Base-by-base conservation (phyloP, 169 alveolate species). In the Cryptosporidium tyzzeri region DNA sequence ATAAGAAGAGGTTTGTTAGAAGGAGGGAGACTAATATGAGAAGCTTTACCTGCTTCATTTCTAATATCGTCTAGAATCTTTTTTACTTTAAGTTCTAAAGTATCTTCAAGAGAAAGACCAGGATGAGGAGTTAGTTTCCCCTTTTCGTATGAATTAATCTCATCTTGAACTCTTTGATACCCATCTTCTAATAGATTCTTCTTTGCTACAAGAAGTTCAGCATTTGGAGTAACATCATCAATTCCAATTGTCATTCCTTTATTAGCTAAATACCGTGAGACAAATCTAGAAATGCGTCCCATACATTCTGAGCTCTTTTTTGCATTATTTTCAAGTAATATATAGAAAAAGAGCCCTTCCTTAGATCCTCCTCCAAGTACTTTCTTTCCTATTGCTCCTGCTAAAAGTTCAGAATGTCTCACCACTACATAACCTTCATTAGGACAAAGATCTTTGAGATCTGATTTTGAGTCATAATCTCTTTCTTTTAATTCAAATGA, bases 161-260 rank as follows among this genome's bases (percentile, higher is more conserved):
- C 95, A 26, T 94, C 93, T 14, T 97, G 96, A 29, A 98, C 97
- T 69, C 94, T 93, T 73, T 93, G 93, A 87, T 96, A 95, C 29
- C 98, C 98, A 39, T 93, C 91, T 67, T 95, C 93, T 35, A 97
- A 84, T 35, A 95, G 71, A 58, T 94, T 93, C 71, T 70, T 85
- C 58, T 93, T 93, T 51, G 91, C 92, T 74, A 93, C 71, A 18
- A 93, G 86, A 14, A 93, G 91, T 61, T 70, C 93, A 53, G 84
- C 84, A 62, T 85, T 69, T 35, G 99, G 99, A 8, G 97, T 95
- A 21, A 98, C 99, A 92, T 98, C 99, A 59, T 97, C 98, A n/a
- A 98, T 95, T 1, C 99, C 99, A n/a, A 98, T 96, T 10, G 99
- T 96, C 98, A 98, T 96, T 35, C 99, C 99, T 87, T 96, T 94